phyloP scores from a whole-genome alignment of 371 early-diverging fungal genomes.

The Blakeslea trispora region DNA sequence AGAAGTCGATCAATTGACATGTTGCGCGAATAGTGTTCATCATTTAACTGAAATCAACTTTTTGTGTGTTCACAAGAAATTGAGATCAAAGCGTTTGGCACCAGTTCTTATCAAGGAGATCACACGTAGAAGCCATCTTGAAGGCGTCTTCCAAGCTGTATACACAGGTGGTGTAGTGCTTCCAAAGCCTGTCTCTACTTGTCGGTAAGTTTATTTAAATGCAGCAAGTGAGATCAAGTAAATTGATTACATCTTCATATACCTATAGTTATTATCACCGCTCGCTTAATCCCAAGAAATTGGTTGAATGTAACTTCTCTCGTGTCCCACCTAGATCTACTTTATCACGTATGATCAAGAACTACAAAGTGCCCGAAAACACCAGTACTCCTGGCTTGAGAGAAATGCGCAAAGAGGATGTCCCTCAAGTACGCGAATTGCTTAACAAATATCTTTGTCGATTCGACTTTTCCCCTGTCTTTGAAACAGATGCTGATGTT shows the following conservation, averaged over 20 bases:
- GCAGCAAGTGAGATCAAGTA: too few species aligned
- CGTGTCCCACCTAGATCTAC: constrained; percentile 72
- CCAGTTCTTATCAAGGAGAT: constrained; percentile 99
- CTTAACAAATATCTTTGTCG: constrained; percentile 72
- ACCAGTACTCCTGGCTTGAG: constrained; percentile 75
- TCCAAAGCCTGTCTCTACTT: constrained; percentile 88
- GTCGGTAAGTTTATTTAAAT: constrained; percentile 66
- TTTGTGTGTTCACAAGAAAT: constrained; percentile 95
- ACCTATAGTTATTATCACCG: constrained; percentile 96
- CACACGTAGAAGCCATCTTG: constrained; percentile 90
- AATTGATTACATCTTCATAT: too few species aligned
- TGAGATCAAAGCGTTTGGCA: constrained; percentile 94
- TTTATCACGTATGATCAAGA: constrained; percentile 73
- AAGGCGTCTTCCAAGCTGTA: constrained; percentile 96
- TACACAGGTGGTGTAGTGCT: constrained; percentile 95
- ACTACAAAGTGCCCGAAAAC: constrained; percentile 70
- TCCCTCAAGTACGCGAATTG: constrained; percentile 67
- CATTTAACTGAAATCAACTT: constrained; percentile 97
- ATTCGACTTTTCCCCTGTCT: constrained; percentile 74
- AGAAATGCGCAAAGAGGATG: constrained; percentile 77
- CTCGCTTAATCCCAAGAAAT: constrained; percentile 89
- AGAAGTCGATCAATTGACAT: neutral
- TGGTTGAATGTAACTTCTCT: constrained; percentile 93
- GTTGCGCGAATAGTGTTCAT: constrained; percentile 35
- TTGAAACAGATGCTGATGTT: constrained; percentile 83